phyloP scores from a whole-genome alignment of 2,329 filamentous ascomycete genomes.

The Plectosphaerella sp. region DNA sequence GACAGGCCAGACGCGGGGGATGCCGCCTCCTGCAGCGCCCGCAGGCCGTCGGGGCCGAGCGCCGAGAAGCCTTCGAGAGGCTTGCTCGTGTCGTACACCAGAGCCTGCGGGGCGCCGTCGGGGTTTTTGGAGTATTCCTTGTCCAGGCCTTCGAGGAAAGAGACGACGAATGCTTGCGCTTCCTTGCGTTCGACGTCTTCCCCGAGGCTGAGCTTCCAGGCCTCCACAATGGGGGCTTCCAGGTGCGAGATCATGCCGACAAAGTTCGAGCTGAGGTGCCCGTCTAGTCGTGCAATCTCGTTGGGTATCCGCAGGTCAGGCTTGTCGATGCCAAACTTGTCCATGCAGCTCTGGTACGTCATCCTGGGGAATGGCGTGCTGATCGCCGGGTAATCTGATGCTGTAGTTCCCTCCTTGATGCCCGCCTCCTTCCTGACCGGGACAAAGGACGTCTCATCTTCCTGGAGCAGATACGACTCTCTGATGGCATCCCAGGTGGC shows the following conservation, averaged over 20 bases:
- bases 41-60: constrained; percentile 47
- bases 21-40: constrained; percentile 23
- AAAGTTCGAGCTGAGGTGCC: constrained; percentile 60
- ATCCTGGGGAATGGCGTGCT: constrained; percentile 49
- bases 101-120: constrained; percentile 74
- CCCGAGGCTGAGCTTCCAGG: constrained; percentile 61
- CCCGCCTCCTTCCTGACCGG: constrained; percentile 16
- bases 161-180: constrained; percentile 57
- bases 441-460: constrained; percentile 21
- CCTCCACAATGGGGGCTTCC: constrained; percentile 66
- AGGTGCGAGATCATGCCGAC: constrained; percentile 71
- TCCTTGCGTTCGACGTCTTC: constrained; percentile 41
- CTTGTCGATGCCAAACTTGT: constrained; percentile 81
- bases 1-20: constrained; percentile 18
- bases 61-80: constrained; percentile 74
- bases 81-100: constrained; percentile 68
- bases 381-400: constrained; percentile 16
- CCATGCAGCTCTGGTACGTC: constrained; percentile 75
- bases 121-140: constrained; percentile 61
- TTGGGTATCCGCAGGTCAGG: constrained; percentile 78
- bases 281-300: constrained; percentile 63
- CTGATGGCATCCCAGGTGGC: constrained; percentile 49
- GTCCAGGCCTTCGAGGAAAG: constrained; percentile 65
- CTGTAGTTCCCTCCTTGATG: background rate
- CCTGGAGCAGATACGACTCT: constrained; percentile 27